phyloP scores from a whole-genome alignment of 2,329 filamentous ascomycete genomes.

The Verticillium alfalfae region DNA sequence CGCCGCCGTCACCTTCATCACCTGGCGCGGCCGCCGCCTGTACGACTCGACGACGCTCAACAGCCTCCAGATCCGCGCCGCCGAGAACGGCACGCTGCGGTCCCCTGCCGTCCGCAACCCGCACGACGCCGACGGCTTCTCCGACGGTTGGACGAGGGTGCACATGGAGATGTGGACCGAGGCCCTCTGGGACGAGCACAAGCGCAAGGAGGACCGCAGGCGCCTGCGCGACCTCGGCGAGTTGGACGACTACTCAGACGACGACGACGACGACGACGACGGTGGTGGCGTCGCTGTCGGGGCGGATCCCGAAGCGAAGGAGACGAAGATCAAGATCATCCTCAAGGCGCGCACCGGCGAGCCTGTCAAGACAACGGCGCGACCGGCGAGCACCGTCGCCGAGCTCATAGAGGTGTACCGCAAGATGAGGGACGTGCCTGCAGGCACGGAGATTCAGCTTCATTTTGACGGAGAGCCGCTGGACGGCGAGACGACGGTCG shows the following conservation, averaged over 20 bases:
- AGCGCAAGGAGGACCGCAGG: conserved; percentile 42
- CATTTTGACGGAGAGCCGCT: conserved; percentile 73
- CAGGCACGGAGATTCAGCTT: conserved; percentile 52
- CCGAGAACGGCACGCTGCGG: conserved; percentile 14
- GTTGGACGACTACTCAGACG: conserved; percentile 23
- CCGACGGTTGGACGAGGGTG: conserved; percentile 51
- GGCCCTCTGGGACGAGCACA: conserved; percentile 48
- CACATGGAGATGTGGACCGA: conserved; percentile 74
- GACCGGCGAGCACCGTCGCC: conserved; percentile 51
- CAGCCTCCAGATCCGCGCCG: conserved; percentile 54
- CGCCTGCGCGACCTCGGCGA: conserved; percentile 36
- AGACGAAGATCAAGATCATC: conserved; percentile 41
- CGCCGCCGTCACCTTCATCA: conserved; percentile 62
- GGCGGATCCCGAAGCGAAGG: conserved; percentile 16
- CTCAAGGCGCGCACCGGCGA: conserved; percentile 48
- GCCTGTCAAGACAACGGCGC: conserved; percentile 44
- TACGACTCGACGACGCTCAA: conserved; percentile 72
- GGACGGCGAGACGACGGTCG: conserved; percentile 52
- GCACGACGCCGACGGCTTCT: conserved; percentile 35
- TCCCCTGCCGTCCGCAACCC: conserved; percentile 28
- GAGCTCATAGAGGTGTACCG: conserved; percentile 60
- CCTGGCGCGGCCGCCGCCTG: conserved; percentile 68
- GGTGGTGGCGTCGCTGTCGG: conserved; percentile 14
- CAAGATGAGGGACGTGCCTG: conserved; percentile 41
- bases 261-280: conserved; percentile 9